Conservation (phyloP, 1,139 yeast genomes). For the Taphrina confusa region DNA sequence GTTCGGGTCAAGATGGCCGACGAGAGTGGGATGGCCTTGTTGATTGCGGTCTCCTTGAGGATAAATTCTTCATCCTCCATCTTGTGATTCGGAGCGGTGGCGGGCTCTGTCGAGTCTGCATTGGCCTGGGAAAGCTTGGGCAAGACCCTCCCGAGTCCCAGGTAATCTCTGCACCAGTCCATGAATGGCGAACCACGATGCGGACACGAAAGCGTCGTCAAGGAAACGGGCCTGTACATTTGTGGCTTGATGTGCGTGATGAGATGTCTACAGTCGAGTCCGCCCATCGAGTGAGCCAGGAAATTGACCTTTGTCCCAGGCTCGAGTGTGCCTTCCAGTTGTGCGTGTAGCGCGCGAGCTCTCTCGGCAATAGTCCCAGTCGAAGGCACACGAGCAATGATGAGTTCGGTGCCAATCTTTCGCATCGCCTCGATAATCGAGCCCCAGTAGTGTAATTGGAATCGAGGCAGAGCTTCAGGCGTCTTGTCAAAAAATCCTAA, state of each 20-base stretch:
- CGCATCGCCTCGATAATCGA: constrained; percentile 63
- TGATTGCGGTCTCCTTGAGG: constrained; percentile 24
- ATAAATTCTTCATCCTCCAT: constrained; percentile 22
- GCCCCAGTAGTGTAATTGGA: constrained; percentile 57
- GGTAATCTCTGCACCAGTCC: constrained; percentile 52
- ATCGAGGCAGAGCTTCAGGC: constrained; percentile 33
- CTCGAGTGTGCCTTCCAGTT: constrained; percentile 41
- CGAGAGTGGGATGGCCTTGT: constrained; percentile 32
- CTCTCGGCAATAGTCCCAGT: constrained; percentile 61
- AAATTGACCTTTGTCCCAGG: constrained; percentile 56
- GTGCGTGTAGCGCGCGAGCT: constrained; percentile 33
- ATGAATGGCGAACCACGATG: constrained; percentile 87
- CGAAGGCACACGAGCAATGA: constrained; percentile 72
- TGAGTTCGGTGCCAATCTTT: constrained; percentile 60
- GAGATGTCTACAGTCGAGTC: constrained; percentile 76
- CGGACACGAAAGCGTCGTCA: constrained; percentile 85
- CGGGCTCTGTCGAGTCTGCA: constrained; percentile 30
- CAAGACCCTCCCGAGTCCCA: constrained; percentile 36
- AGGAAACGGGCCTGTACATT: constrained; percentile 61
- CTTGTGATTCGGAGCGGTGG: constrained; percentile 26
- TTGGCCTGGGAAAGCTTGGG: constrained; percentile 31
- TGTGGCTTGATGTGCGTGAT: constrained; percentile 57
- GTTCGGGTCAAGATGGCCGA: constrained; percentile 38
- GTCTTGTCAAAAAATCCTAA: constrained; percentile 36
- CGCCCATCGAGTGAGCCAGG: constrained; percentile 95